Evolutionary conservation across 1,139 yeast species (phyloP), one percentile per base, ranked within the genome.

Genomic region (Yamadazyma kanchanaburiensis): DNA sequence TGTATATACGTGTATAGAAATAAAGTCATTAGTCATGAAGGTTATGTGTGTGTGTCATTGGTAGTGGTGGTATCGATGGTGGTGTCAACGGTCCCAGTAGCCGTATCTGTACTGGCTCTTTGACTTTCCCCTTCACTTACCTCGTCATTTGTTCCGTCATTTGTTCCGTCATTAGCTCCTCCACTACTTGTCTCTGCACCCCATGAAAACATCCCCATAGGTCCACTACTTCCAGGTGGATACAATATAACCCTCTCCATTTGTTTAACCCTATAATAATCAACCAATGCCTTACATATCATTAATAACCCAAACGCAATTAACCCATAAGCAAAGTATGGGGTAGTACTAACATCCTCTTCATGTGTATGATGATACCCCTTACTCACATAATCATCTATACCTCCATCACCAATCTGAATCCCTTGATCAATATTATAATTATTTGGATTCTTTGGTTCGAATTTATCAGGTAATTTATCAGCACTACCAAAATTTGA

Each of bases 221-320:
- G n/a, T n/a, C n/a, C n/a, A n/a, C n/a, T n/a, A n/a, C 39, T 22
- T 11, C 43, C 31, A 13, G 49, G 38, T 4, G 82, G 79, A 18
- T 67, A 62, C 42, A 78, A 58, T 20, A 86, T 81, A 14, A 64
- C 70, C 38, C 55, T 61, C 52, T 89, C 96, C 75, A 80, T 78
- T 45, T 74, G 74, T 49, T 84, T 78, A n/a, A 91, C 94, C 40
- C 78, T 68, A 42, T 71, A 68, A 53, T 79, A 91, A 53, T 85
- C 95, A 31, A 72, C 62, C 14, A 83, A 44, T 7, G 95, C 77
- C 51, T 82, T 85, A 15, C 77, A 37, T 11, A 83, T 60, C 15
- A 89, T 66, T 34, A 82, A 68, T 4, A 74, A 51, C 1, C 97
- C 98, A 33, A 84, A 64, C 2, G 78, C 70, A 43, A 85, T 75